Evolutionary conservation across 2,329 filamentous ascomycete genomes (phyloP).

Genomic region (Grosmannia clavigera): DNA sequence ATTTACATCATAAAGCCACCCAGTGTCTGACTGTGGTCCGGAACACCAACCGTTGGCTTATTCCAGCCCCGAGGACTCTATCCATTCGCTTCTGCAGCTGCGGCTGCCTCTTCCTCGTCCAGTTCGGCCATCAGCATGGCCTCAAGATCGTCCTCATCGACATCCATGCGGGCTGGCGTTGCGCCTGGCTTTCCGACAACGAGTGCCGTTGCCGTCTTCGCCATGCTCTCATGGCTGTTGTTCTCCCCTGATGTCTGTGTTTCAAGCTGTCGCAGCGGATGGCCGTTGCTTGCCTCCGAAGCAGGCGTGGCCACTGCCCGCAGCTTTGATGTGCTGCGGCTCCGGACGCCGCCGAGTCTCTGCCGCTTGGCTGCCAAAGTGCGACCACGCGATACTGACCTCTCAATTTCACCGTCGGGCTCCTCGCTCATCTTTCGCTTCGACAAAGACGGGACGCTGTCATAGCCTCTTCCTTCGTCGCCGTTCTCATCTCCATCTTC

Average conservation of each 20-base stretch:
- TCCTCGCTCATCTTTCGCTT: conserved; percentile 19
- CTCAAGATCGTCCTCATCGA: conserved; percentile 45
- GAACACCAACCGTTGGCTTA: not conserved
- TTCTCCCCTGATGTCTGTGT: not conserved
- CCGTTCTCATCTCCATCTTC: conserved; percentile 28
- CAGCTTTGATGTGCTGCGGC: conserved; percentile 32
- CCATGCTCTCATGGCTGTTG: not conserved
- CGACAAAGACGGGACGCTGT: not conserved
- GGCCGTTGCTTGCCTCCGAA: conserved; percentile 15
- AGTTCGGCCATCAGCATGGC: conserved; percentile 51
- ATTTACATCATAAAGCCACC: conserved; percentile 4
- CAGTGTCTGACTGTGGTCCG: conserved; percentile 3
- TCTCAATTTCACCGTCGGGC: conserved; percentile 20
- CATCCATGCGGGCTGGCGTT: conserved; percentile 19
- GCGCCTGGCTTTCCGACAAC: conserved; percentile 2
- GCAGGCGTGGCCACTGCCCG: conserved; percentile 15
- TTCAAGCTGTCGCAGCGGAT: conserved; percentile 20
- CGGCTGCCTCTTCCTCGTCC: conserved; percentile 25
- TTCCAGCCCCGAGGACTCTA: conserved; percentile 8
- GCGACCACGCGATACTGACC: conserved; percentile 17
- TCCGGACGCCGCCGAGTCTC: conserved; percentile 25
- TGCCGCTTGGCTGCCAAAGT: conserved; percentile 39
- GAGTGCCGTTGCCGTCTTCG: not conserved
- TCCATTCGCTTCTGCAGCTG: not conserved
- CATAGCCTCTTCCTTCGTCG: conserved; percentile 14